A percentile compares a stretch with the other conserved stretches of the same genome.
phyloP scores from a whole-genome alignment of 495 filamentous ascomycete genomes.

The Cercophora samala region DNA sequence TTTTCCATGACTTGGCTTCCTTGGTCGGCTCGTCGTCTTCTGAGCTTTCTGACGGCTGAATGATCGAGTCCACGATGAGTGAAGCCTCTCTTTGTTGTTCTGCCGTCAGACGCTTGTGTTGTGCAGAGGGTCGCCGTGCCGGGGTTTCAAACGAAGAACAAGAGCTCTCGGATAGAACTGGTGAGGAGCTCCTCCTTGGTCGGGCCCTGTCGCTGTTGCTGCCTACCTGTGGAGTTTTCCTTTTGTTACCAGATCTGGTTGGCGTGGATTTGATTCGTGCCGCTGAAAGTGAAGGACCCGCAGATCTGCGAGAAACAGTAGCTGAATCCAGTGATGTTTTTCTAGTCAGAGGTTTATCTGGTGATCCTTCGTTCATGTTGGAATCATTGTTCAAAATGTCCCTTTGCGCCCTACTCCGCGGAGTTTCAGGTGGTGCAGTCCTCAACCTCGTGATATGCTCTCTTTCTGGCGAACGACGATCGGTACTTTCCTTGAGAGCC shows the following conservation, averaged over 20 bases:
- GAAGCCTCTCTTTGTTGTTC: slow-evolving; percentile 18
- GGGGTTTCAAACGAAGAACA: slow-evolving; percentile 19
- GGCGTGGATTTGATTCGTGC: slow-evolving; percentile 12
- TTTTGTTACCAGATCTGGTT: slow-evolving; percentile 16
- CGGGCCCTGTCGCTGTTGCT: slow-evolving; percentile 13
- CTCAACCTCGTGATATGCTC: slow-evolving; percentile 16
- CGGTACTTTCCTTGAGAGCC: slow-evolving; percentile 27
- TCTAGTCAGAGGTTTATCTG: neutral
- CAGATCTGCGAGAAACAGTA: slow-evolving; percentile 18
- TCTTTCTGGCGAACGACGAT: slow-evolving; percentile 13
- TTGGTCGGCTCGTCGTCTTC: slow-evolving; percentile 34
- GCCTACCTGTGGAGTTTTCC: slow-evolving; percentile 6
- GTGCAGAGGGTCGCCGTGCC: neutral
- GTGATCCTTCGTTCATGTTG: slow-evolving; percentile 3
- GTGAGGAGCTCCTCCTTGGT: slow-evolving; percentile 13
- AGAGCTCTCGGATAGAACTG: slow-evolving; percentile 23
- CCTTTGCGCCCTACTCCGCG: slow-evolving; percentile 17
- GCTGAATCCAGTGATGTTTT: slow-evolving; percentile 23
- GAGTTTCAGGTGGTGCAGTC: slow-evolving; percentile 19
- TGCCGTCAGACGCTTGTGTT: neutral
- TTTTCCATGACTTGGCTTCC: slow-evolving; percentile 49
- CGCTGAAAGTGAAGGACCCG: slow-evolving; percentile 9
- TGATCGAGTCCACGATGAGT: slow-evolving; percentile 16
- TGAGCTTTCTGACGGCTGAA: slow-evolving; percentile 22
- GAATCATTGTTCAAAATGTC: slow-evolving; percentile 14